Evolutionary conservation across 768 basidiomycete genomes (phyloP), one percentile per base, ranked within the genome.

Genomic region (Dentipellis sp.): DNA sequence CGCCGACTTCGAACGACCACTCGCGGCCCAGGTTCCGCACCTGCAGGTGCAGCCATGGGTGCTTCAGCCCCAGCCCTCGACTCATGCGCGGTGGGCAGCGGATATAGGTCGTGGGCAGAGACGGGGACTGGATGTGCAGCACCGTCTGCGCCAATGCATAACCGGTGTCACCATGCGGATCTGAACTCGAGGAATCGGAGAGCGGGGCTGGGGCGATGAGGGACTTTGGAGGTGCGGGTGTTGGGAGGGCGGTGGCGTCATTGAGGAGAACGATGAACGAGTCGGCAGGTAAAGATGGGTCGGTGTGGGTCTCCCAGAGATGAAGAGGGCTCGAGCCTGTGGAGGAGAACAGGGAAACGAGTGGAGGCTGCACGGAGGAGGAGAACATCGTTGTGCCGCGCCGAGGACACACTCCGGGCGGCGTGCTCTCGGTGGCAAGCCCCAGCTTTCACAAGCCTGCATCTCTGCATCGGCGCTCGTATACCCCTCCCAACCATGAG

Each of bases 121-220:
- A 84, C 22, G 89, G 88, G 4, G 87, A 89, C 63, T 91, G 89
- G 50, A 91, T 76, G 59, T 91, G 88, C 12, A 91, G 75, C 1
- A 89, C 86, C 1, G 81, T 84, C 66, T 89, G 86, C 56, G 75
- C 71, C 4, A 89, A 71, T 34, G 64, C 48, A 57, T 67, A 67
- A 9, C 70, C 68, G 45, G 61, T 62, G 49, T 57, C 59, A 46
- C 62, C 70, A 21, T 12, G 22, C 1, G 49, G 50, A 16, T 54
- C 57, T 54, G 70, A 68, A 12, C 61, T 58, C 54, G 69, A 56
- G 12, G 62, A 58, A 16, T 78, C 22, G 8, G 21, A 50, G 19
- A 50, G 48, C 17, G 29, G 48, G 10, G 48, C 75, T 6, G 73
- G 69, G 34, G 69, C 63, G 42, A 87, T 75, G 45, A 83, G 69